Conservation (phyloP, 2,329 filamentous ascomycete species). For the Aspergillus transmontanensis region DNA sequence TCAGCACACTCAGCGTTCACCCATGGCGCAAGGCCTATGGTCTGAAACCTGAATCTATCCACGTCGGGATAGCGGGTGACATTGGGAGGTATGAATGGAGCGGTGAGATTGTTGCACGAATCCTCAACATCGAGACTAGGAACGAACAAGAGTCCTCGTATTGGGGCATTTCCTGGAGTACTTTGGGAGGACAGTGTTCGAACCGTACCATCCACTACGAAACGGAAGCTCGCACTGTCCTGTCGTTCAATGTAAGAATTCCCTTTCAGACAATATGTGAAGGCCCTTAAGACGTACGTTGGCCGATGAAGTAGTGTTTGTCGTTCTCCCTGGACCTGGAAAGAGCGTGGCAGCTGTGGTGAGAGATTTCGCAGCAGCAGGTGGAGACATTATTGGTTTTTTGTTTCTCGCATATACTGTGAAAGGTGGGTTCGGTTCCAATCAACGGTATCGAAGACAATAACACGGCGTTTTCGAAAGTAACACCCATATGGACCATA, state of each 20-base stretch:
- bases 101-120: slow-evolving; percentile 65
- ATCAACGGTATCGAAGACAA: neutral
- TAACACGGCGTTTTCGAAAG: neutral
- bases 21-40: slow-evolving; percentile 87
- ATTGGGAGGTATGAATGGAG: slow-evolving; percentile 70
- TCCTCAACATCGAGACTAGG: slow-evolving; percentile 65
- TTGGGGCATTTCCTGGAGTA: slow-evolving; percentile 61
- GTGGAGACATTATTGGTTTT: slow-evolving; percentile 20
- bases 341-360: slow-evolving; percentile 40
- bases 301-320: slow-evolving; percentile 34
- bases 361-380: slow-evolving; percentile 26
- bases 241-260: slow-evolving; percentile 12
- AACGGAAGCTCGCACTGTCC: slow-evolving; percentile 37
- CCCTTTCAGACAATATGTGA: neutral
- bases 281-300: slow-evolving; percentile 34
- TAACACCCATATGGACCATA: neutral
- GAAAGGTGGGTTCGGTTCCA: neutral
- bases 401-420: neutral
- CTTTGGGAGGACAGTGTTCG: slow-evolving; percentile 75
- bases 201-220: slow-evolving; percentile 57
- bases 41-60: slow-evolving; percentile 64
- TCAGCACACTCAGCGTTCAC: slow-evolving; percentile 71
- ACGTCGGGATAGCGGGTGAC: slow-evolving; percentile 74
- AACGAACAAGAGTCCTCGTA: slow-evolving; percentile 82
- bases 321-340: slow-evolving; percentile 34